phyloP scores from a whole-genome alignment of 257 asterid genomes.

The Osmanthus fragrans region DNA sequence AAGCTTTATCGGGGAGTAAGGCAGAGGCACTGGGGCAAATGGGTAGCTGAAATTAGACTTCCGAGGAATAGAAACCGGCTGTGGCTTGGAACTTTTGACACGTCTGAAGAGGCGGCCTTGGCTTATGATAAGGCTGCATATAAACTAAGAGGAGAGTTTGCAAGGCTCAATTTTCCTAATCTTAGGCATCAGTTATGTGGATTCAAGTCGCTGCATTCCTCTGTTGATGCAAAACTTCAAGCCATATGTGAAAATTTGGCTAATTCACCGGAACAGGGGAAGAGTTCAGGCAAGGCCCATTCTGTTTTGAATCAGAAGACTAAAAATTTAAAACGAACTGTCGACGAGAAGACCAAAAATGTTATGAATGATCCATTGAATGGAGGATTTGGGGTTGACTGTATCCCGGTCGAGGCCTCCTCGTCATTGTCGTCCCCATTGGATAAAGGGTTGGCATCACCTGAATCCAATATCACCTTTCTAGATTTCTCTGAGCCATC shows the following conservation, averaged over 20 bases:
- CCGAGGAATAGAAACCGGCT: constrained; percentile 81
- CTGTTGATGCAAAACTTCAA: constrained; percentile 78
- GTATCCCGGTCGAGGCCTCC: constrained; percentile 44
- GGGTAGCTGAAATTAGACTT: constrained; percentile 93
- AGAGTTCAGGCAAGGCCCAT: constrained; percentile 26
- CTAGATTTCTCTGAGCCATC: constrained; percentile 46
- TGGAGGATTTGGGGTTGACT: constrained; percentile 15
- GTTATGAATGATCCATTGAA: constrained; percentile 20
- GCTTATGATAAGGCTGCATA: constrained; percentile 88
- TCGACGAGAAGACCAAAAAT: constrained; percentile 17
- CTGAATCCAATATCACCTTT: constrained; percentile 50
- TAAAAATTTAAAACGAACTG: background rate
- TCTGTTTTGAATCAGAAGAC: constrained; percentile 3
- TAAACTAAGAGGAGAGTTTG: constrained; percentile 77
- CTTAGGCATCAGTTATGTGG: constrained; percentile 51
- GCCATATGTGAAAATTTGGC: constrained; percentile 67
- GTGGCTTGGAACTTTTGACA: constrained; percentile 89
- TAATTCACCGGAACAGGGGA: constrained; percentile 44
- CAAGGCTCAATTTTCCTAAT: constrained; percentile 76
- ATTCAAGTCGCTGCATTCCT: constrained; percentile 61
- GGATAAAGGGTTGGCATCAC: constrained; percentile 24
- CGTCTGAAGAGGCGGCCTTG: constrained; percentile 83
- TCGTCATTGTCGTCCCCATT: constrained; percentile 27
- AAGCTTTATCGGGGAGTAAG: constrained; percentile 87
- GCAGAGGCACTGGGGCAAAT: constrained; percentile 94